phyloP scores from a whole-genome alignment of 768 basidiomycete species.

The Pleurotus sapidus region DNA sequence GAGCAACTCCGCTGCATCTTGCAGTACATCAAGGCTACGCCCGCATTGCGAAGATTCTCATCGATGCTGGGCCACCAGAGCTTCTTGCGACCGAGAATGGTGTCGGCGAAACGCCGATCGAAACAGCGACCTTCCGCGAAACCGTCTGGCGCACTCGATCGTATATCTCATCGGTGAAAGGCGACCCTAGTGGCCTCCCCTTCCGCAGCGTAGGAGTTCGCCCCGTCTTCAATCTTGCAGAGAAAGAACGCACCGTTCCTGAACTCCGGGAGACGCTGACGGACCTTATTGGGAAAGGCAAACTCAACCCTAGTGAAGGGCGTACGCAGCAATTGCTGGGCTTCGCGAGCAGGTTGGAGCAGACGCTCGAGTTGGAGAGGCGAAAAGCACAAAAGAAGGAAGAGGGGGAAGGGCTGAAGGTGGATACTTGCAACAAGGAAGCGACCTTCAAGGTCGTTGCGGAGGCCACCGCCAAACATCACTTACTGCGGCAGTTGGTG shows the following conservation, averaged over 20 bases:
- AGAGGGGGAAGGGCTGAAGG: constrained; percentile 6
- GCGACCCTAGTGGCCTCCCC: background rate
- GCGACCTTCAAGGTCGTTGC: constrained; percentile 17
- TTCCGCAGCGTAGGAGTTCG: background rate
- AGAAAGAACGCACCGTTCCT: constrained; percentile 18
- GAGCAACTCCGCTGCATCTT: constrained; percentile 50
- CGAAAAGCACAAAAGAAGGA: constrained; percentile 11
- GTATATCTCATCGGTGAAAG: constrained; percentile 1
- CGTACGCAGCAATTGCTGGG: constrained; percentile 18
- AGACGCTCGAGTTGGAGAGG: constrained; percentile 19
- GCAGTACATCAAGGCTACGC: constrained; percentile 34
- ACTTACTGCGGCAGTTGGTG: constrained; percentile 24
- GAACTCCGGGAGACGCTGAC: constrained; percentile 22
- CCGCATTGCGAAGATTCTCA: constrained; percentile 34
- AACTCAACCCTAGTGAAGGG: constrained; percentile 18
- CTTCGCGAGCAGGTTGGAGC: constrained; percentile 27
- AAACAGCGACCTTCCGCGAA: constrained; percentile 29
- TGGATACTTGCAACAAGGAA: constrained; percentile 10
- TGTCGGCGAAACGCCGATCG: constrained; percentile 41
- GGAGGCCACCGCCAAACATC: constrained; percentile 12
- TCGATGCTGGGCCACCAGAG: constrained; percentile 34
- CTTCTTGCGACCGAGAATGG: constrained; percentile 47
- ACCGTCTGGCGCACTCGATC: constrained; percentile 18
- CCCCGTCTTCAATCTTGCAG: constrained; percentile 1
- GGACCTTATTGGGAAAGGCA: constrained; percentile 19